Percentiles rank a stretch among this genome's conserved stretches.
Evolutionary conservation across 2,329 filamentous ascomycete species (phyloP).

Genomic region (Aspergillus neotritici): DNA sequence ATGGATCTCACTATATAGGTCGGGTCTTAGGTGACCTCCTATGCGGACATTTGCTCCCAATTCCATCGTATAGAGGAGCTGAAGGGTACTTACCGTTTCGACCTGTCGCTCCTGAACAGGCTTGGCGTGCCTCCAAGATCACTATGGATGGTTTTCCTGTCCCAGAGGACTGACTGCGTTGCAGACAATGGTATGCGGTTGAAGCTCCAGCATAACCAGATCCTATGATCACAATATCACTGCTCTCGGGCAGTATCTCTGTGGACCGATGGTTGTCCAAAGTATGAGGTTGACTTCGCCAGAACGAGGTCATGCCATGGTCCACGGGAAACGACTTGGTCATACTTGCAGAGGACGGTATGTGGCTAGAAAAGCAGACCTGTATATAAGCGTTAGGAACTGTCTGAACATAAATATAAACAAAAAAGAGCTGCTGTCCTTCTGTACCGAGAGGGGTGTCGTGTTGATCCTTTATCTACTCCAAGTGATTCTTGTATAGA

Average conservation of each 20-base stretch:
- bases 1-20: slow-evolving; percentile 35
- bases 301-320: slow-evolving; percentile 26
- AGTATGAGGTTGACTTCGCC: slow-evolving; percentile 35
- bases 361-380: no score
- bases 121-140: slow-evolving; percentile 38
- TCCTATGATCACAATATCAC: slow-evolving; percentile 46
- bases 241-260: slow-evolving; percentile 33
- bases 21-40: slow-evolving; percentile 42
- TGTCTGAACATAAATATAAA: no score
- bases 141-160: slow-evolving; percentile 27
- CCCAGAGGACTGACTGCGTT: slow-evolving; percentile 13
- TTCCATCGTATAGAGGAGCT: neutral
- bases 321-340: neutral
- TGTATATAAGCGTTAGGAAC: no score
- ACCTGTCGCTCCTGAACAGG: slow-evolving; percentile 43
- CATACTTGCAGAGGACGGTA: neutral
- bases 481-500: no score
- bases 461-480: no score
- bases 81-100: slow-evolving; percentile 34
- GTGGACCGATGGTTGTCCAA: slow-evolving; percentile 39
- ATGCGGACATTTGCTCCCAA: neutral
- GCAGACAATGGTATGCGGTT: slow-evolving; percentile 41
- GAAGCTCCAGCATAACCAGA: slow-evolving; percentile 45
- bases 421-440: no score
- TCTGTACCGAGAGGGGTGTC: no score